A percentile compares a stretch with the other conserved stretches of the same genome.
These are phyloP conservation scores for Austroboletus olivaceoglutinosus DNA, from an alignment of 1,284 basidiomycete species.

Conservation along the genomic window DNA sequence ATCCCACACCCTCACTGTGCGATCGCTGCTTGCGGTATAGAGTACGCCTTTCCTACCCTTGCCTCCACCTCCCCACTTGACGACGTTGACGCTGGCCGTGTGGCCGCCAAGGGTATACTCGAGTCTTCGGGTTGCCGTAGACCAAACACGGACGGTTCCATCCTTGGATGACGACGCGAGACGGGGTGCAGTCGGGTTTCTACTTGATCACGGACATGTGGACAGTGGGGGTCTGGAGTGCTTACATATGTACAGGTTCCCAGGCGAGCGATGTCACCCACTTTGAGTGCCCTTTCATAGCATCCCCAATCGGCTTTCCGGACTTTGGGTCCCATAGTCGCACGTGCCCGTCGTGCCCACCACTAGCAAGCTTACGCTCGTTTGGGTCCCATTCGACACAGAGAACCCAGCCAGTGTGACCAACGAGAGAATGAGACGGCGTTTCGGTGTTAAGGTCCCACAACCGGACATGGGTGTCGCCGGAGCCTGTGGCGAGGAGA, in stretches of 20 bases:
- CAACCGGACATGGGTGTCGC: conserved; percentile 89
- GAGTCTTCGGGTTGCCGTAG: conserved; percentile 64
- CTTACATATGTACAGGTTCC: conserved; percentile 91
- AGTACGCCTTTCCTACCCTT: conserved; percentile 70
- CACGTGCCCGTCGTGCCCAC: conserved; percentile 88
- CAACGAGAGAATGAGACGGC: conserved; percentile 83
- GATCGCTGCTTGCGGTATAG: conserved; percentile 93
- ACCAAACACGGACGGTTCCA: conserved; percentile 93
- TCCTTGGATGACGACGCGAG: conserved; percentile 96
- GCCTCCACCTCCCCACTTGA: conserved; percentile 90
- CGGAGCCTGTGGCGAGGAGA: conserved; percentile 91
- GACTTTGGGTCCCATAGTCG: conserved; percentile 89
- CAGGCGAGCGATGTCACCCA: conserved; percentile 97
- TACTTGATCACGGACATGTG: conserved; percentile 28
- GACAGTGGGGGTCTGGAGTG: background rate
- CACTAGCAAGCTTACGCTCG: conserved; percentile 88
- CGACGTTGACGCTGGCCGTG: conserved; percentile 91
- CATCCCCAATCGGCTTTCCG: conserved; percentile 81
- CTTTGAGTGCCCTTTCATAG: conserved; percentile 89
- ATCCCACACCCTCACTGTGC: conserved; percentile 94
- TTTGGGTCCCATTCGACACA: conserved; percentile 97
- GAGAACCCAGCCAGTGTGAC: conserved; percentile 94
- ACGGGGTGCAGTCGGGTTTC: conserved; percentile 74
- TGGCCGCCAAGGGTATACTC: conserved; percentile 93
- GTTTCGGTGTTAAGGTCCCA: conserved; percentile 96